phyloP scores from a whole-genome alignment of 2,329 filamentous ascomycete genomes.

The Coleophoma crateriformis region DNA sequence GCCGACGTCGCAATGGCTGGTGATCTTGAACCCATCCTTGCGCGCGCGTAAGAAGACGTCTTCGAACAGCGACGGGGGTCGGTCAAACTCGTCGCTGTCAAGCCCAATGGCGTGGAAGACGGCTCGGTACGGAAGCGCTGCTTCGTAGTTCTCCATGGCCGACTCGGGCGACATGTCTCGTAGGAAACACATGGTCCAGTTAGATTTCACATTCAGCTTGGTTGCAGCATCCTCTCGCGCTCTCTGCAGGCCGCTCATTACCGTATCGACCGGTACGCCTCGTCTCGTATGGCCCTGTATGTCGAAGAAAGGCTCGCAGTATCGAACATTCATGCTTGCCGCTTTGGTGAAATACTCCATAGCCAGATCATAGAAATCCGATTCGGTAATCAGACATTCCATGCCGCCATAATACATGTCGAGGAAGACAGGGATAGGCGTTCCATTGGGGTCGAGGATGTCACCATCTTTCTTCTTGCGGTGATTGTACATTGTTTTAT shows the following conservation, averaged over 20 bases:
- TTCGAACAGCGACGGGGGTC: slow-evolving; percentile 51
- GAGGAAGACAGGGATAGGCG: slow-evolving; percentile 43
- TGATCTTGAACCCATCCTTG: slow-evolving; percentile 48
- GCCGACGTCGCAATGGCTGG: slow-evolving; percentile 57
- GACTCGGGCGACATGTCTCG: slow-evolving; percentile 59
- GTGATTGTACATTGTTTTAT: slow-evolving; percentile 17
- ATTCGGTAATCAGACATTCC: slow-evolving; percentile 54
- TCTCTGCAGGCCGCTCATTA: slow-evolving; percentile 55
- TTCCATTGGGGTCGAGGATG: background rate
- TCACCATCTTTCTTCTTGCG: slow-evolving; percentile 20
- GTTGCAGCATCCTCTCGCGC: slow-evolving; percentile 53
- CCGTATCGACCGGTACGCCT: slow-evolving; percentile 53
- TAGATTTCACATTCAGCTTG: slow-evolving; percentile 50
- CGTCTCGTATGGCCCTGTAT: slow-evolving; percentile 65
- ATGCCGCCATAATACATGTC: slow-evolving; percentile 73
- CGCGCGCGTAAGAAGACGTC: slow-evolving; percentile 51
- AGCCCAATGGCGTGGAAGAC: slow-evolving; percentile 53
- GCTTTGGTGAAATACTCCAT: slow-evolving; percentile 65
- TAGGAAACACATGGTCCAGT: slow-evolving; percentile 66
- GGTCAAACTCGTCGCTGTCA: slow-evolving; percentile 53
- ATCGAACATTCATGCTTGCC: slow-evolving; percentile 55
- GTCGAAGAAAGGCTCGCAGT: slow-evolving; percentile 76
- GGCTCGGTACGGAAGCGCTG: slow-evolving; percentile 24
- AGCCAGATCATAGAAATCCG: slow-evolving; percentile 68
- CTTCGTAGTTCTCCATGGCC: slow-evolving; percentile 38